phyloP scores from a whole-genome alignment of 179 eudicot genomes.

The Drosera spatulata region DNA sequence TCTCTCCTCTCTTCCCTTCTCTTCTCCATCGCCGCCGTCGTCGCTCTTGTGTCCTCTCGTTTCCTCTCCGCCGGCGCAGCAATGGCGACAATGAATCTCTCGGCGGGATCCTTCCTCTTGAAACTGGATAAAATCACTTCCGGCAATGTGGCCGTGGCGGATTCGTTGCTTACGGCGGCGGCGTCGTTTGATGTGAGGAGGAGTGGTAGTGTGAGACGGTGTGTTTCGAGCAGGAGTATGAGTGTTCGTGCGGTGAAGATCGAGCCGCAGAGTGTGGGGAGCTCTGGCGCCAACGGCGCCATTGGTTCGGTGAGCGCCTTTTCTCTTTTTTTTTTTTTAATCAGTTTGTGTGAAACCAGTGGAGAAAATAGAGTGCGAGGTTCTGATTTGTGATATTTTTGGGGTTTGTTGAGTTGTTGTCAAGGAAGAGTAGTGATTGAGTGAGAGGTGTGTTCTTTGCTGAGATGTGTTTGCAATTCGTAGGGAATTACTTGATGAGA shows the following conservation, averaged over 20 bases:
- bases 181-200: background rate
- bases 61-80: too few species aligned
- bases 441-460: too few species aligned
- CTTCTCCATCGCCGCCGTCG: background rate
- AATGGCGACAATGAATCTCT: conserved; percentile 35
- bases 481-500: too few species aligned
- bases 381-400: too few species aligned
- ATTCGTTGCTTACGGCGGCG: too few species aligned
- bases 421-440: too few species aligned
- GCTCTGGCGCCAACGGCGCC: conserved; percentile 26
- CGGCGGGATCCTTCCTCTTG: conserved; percentile 16
- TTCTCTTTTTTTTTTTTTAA: background rate
- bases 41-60: background rate
- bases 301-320: conserved; percentile 18
- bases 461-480: too few species aligned
- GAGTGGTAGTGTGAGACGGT: conserved; percentile 6
- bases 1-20: background rate
- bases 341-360: too few species aligned
- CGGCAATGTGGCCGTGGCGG: too few species aligned
- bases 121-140: too few species aligned
- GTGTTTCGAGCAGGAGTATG: conserved; percentile 12
- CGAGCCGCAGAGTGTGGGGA: conserved; percentile 10
- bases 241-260: conserved; percentile 34
- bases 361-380: too few species aligned
- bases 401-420: too few species aligned